Evolutionary conservation across 192 early-diverging fungal species (phyloP), one percentile per base, ranked within the genome.

Genomic region (Linnemannia hyalina): DNA sequence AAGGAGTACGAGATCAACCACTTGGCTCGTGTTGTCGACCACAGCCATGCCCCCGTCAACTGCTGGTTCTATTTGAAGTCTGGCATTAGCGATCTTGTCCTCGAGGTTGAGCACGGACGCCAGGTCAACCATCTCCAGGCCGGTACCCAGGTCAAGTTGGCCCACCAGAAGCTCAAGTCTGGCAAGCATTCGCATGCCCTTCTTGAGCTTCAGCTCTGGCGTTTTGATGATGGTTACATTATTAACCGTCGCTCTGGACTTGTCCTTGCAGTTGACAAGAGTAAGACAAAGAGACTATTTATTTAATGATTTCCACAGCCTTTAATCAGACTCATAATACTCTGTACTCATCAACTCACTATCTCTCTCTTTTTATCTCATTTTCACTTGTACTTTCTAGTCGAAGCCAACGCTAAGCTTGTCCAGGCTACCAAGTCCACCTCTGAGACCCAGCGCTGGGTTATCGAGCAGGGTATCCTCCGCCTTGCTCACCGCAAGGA

Each of bases 61-160:
- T 85, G 83, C 68, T 85, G 83, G 83, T 85, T 85, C 83, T 85
- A 85, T 60, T 52, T 85, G 49, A 85, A 85, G 69, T 80, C 83
- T 68, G 83, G 83, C 47, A 73, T 85, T 38, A 85, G 74, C 57
- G 83, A 85, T 18, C 78, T 85, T 6, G 69, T 80, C 36, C 78
- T 85, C 35, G 78, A 80, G 49, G 55, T 76, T 29, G 74, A 80
- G 70, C 78, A 80, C 29, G 54, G 83, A 22, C 83, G 83, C 7
- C 77, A 79, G 40, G 29, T 73, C 60, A 70, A 68, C 69, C 83
- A 85, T 60, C 73, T 85, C 77, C 77, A 80, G 70, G 44, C 83
- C 4, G 83, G 83, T 36, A 54, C 83, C 22, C 70, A 68, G 41
- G 68, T 85, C 18, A 74, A 80, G 18, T 32, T 85, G 6, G 78